Evolutionary conservation across 768 basidiomycete species (phyloP).

Genomic region (Trametes punicea): DNA sequence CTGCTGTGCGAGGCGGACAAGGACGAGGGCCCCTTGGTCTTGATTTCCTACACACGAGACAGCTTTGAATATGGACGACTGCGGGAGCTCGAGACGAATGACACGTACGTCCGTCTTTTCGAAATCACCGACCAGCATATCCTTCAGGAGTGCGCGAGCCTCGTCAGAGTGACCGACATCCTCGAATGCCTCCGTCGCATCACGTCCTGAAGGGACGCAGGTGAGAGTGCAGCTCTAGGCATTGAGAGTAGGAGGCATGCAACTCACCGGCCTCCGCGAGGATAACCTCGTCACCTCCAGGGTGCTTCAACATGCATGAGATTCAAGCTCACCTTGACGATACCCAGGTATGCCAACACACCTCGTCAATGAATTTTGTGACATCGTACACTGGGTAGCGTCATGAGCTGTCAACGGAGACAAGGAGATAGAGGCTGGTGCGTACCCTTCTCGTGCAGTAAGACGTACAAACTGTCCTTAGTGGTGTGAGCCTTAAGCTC

Average conservation of each 20-base stretch:
- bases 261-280: constrained; percentile 84
- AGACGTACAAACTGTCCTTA: constrained; percentile 76
- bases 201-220: constrained; percentile 56
- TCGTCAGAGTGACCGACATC: constrained; percentile 99
- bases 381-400: constrained; percentile 78
- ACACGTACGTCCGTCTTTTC: constrained; percentile 61
- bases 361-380: constrained; percentile 94
- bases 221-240: not conserved
- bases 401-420: constrained; percentile 16
- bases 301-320: constrained; percentile 54
- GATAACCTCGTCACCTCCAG: constrained; percentile 97
- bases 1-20: constrained; percentile 40
- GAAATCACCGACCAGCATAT: constrained; percentile 79
- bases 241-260: constrained; percentile 12
- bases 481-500: constrained; percentile 75
- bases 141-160: constrained; percentile 80
- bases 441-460: constrained; percentile 82
- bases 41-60: constrained; percentile 39
- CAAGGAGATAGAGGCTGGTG: constrained; percentile 1
- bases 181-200: constrained; percentile 98
- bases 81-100: not conserved
- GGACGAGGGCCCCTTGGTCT: constrained; percentile 48
- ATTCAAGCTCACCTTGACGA: not conserved
- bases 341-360: constrained; percentile 33
- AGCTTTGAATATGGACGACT: not conserved